These are phyloP conservation scores for Thelonectria blattea DNA, from an alignment of 2,329 filamentous ascomycete species.

Conservation along the genomic window DNA sequence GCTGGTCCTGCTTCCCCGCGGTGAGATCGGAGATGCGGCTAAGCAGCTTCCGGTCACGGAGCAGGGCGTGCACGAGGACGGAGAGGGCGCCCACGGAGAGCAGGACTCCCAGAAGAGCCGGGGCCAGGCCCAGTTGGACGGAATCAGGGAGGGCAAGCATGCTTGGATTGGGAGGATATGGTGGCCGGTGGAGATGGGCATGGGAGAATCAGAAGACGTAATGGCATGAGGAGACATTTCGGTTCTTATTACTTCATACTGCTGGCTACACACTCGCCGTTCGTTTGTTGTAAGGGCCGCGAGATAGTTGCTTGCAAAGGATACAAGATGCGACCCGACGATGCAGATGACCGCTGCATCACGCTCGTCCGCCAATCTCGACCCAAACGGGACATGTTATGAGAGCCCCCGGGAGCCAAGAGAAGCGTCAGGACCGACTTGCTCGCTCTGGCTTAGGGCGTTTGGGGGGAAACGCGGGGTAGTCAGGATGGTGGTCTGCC, in stretches of 20 bases:
- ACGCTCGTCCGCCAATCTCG: conserved; percentile 1
- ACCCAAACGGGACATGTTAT: conserved; percentile 14
- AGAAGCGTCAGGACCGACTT: conserved; percentile 3
- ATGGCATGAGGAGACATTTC: conserved; percentile 5
- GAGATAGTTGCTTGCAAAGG: not conserved
- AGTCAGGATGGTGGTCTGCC: not conserved
- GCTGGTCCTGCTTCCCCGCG: conserved; percentile 19
- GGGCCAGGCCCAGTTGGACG: conserved; percentile 1
- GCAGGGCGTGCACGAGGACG: conserved; percentile 24
- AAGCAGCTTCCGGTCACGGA: conserved; percentile 30
- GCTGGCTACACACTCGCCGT: not conserved
- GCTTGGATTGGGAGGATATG: not conserved
- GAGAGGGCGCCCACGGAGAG: conserved; percentile 13
- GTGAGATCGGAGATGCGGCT: conserved; percentile 8
- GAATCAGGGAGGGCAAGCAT: conserved; percentile 14
- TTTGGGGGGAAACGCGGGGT: conserved; percentile 15
- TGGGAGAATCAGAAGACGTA: not conserved
- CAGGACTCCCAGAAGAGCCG: conserved; percentile 8
- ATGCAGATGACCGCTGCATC: not conserved
- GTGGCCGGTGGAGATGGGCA: not conserved
- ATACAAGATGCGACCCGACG: not conserved
- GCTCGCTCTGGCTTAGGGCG: not conserved
- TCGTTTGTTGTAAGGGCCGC: not conserved
- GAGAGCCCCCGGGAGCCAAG: not conserved
- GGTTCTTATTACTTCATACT: conserved; percentile 8